Conservation (phyloP, 352 stramenopile genomes). For the Phytophthora sansomeana region DNA sequence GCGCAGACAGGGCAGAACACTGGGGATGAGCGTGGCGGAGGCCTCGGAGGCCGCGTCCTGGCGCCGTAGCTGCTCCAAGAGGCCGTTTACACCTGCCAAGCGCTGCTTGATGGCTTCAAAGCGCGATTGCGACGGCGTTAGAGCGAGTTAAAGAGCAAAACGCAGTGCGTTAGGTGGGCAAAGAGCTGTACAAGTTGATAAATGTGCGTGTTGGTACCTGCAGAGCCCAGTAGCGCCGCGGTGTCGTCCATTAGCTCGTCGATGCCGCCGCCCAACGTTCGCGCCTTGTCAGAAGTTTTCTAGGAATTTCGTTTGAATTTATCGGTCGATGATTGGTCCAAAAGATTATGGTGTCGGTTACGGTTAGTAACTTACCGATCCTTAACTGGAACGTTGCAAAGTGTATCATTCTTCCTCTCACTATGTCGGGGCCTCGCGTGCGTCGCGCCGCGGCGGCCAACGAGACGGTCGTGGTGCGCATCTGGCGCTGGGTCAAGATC, state of each 20-base stretch:
- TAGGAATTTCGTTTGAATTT: constrained; percentile 29
- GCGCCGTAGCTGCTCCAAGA: constrained; percentile 55
- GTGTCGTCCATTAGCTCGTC: constrained; percentile 52
- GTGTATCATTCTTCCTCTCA: constrained; percentile 6
- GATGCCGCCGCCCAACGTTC: neutral
- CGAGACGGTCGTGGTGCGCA: constrained; percentile 56
- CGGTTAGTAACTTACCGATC: neutral
- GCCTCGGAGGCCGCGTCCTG: constrained; percentile 40
- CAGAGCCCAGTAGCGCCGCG: constrained; percentile 64
- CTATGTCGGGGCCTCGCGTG: constrained; percentile 65
- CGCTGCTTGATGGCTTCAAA: constrained; percentile 83
- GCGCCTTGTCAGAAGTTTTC: constrained; percentile 17
- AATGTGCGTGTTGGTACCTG: constrained; percentile 36
- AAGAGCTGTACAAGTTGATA: neutral
- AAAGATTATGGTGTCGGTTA: neutral
- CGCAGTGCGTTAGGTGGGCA: neutral
- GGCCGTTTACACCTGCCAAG: constrained; percentile 64
- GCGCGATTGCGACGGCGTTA: neutral
- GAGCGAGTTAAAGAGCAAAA: neutral
- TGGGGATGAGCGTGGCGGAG: constrained; percentile 55
- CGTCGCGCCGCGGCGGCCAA: constrained; percentile 66
- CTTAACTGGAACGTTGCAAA: neutral
- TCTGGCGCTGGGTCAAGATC: constrained; percentile 81
- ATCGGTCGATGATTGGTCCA: neutral
- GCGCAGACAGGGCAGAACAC: constrained; percentile 73